These are phyloP conservation scores for Neurospora sublineolata DNA, from an alignment of 495 filamentous ascomycete genomes.

Conservation along the genomic window DNA sequence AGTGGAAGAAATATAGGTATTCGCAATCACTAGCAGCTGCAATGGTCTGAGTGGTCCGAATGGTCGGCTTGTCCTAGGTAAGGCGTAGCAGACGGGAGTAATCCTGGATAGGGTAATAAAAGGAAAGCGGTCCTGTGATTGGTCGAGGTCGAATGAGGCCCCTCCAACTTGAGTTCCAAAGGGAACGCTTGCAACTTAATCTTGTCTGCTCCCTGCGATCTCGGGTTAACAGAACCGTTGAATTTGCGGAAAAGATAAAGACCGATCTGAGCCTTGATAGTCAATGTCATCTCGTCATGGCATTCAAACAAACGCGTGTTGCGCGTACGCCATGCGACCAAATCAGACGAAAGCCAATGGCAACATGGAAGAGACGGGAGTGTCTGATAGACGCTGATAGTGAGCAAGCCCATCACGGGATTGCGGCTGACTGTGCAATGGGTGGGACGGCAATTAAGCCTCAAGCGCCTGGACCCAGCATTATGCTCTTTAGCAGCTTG, in stretches of 20 bases:
- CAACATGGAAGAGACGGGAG: not conserved
- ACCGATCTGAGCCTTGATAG: not conserved
- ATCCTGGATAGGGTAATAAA: not conserved
- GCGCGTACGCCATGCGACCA: not conserved
- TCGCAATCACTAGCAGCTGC: too few relatives aligned
- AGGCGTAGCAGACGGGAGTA: not conserved
- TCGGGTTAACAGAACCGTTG: not conserved
- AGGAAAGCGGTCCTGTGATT: not conserved
- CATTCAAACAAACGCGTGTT: not conserved
- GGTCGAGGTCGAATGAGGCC: not conserved
- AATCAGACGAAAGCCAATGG: not conserved
- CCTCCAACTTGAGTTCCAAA: not conserved
- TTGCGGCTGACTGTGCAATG: slow-evolving; percentile 10
- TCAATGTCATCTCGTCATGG: not conserved
- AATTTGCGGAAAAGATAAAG: not conserved
- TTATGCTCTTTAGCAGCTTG: slow-evolving; percentile 6
- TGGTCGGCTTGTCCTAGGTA: not conserved
- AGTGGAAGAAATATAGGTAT: not conserved
- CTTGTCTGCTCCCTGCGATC: not conserved
- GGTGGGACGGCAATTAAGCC: slow-evolving; percentile 9
- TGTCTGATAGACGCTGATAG: not conserved
- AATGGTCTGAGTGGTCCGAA: not conserved
- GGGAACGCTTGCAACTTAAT: not conserved
- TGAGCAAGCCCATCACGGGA: not conserved
- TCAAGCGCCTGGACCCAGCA: not conserved